phyloP scores from a whole-genome alignment of 306 rosid species.

The Rosa chinensis region DNA sequence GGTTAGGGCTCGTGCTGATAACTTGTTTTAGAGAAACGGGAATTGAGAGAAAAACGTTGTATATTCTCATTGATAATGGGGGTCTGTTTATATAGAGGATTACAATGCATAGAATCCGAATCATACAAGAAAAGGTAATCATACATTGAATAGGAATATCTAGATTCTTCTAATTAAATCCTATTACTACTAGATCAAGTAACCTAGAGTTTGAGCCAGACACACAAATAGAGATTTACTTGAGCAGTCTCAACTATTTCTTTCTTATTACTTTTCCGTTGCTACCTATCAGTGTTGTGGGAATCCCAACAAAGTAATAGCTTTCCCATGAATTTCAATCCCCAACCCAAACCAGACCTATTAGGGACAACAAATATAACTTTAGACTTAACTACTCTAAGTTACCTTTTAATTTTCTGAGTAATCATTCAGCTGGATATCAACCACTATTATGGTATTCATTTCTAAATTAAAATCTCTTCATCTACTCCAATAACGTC shows the following conservation, averaged over 20 bases:
- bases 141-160: too few species aligned
- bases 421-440: conserved; percentile 1
- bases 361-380: not conserved
- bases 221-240: too few species aligned
- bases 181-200: too few species aligned
- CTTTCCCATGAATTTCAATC: not conserved
- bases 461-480: conserved; percentile 2
- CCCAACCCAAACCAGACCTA: not conserved
- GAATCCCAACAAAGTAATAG: not conserved
- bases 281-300: not conserved
- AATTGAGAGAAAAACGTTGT: too few species aligned
- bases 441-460: not conserved
- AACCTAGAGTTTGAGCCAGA: too few species aligned
- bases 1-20: too few species aligned
- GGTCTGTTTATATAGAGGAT: too few species aligned
- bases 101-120: too few species aligned
- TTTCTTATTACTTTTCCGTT: not conserved
- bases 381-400: not conserved
- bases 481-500: not conserved
- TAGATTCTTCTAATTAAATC: too few species aligned
- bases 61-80: too few species aligned
- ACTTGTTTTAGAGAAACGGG: too few species aligned
- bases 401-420: not conserved
- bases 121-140: too few species aligned
- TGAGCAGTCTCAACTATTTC: not conserved